Conservation (phyloP, 176 grass and related monocot genomes). For the Elymus sibiricus region DNA sequence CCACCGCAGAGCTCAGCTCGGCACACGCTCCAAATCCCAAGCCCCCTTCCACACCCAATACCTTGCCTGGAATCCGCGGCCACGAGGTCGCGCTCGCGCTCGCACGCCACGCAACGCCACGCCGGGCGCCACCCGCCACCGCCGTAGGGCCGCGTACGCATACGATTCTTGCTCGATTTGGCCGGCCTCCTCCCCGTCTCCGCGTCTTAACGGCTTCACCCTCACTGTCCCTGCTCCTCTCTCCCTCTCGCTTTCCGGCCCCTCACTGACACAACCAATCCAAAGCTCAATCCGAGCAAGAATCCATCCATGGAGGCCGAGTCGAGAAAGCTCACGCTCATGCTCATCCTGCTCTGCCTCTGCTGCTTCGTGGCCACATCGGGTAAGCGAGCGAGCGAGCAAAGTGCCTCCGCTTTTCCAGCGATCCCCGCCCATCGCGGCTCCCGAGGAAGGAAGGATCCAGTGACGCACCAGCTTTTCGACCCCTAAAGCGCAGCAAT, state of each 20-base stretch:
- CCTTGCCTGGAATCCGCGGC: slow-evolving; percentile 13
- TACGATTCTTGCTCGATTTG: slow-evolving; percentile 21
- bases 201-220: background rate
- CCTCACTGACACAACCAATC: background rate
- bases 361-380: slow-evolving; percentile 36
- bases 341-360: slow-evolving; percentile 36
- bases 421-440: background rate
- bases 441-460: slow-evolving; percentile 12
- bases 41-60: slow-evolving; percentile 5
- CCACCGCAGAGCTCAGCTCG: slow-evolving; percentile 20
- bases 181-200: background rate
- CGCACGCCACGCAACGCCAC: slow-evolving; percentile 11
- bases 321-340: slow-evolving; percentile 12
- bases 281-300: background rate
- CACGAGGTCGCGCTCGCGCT: background rate
- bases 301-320: slow-evolving; percentile 7
- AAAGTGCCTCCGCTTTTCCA: background rate
- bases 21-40: slow-evolving; percentile 1
- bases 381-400: slow-evolving; percentile 23
- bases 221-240: background rate
- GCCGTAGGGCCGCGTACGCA: background rate
- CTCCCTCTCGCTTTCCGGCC: background rate
- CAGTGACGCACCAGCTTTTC: slow-evolving; percentile 16
- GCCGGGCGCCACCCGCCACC: background rate
- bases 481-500: background rate